Conservation (phyloP, 305 asterid genomes). For the Lippia alba region DNA sequence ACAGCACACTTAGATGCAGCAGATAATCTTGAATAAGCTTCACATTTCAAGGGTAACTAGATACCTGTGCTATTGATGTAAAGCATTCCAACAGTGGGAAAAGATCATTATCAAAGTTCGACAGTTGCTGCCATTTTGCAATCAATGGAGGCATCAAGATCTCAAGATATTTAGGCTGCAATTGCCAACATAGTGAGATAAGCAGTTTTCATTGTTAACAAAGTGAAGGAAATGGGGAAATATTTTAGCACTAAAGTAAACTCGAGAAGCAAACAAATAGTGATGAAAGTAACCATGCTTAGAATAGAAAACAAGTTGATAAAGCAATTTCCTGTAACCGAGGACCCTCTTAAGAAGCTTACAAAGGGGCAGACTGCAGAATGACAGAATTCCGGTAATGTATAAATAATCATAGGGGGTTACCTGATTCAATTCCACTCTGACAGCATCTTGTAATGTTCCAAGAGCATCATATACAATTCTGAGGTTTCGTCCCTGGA, state of each 20-base stretch:
- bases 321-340: background rate
- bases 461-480: constrained; percentile 80
- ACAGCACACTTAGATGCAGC: background rate
- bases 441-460: constrained; percentile 77
- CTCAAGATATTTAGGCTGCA: constrained; percentile 68
- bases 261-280: constrained; percentile 14
- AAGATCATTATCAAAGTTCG: constrained; percentile 70
- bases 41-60: background rate
- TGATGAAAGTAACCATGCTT: background rate
- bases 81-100: constrained; percentile 77
- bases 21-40: constrained; percentile 10
- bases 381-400: background rate
- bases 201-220: constrained; percentile 26
- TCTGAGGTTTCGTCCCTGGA: constrained; percentile 75
- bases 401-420: background rate
- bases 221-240: constrained; percentile 1
- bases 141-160: constrained; percentile 80
- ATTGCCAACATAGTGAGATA: constrained; percentile 15
- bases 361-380: background rate
- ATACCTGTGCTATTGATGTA: constrained; percentile 77
- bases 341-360: background rate
- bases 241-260: background rate
- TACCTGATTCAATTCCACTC: constrained; percentile 73
- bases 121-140: constrained; percentile 77
- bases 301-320: constrained; percentile 3